Evolutionary conservation across 2,329 filamentous ascomycete genomes (phyloP).

Genomic region (Venturia pyrina): DNA sequence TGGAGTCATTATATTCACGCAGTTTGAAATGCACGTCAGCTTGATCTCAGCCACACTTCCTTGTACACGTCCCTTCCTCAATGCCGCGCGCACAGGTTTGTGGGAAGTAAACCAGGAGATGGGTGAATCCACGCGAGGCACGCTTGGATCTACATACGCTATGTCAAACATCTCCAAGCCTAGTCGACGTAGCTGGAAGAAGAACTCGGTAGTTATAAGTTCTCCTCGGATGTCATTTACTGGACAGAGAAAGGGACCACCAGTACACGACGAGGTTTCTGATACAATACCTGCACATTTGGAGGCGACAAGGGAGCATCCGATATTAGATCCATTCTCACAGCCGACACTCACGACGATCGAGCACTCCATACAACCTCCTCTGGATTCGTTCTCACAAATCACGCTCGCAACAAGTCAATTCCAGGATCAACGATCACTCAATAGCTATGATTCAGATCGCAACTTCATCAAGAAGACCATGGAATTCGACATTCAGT

Average conservation of each 20-base stretch:
- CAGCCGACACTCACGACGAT: not conserved
- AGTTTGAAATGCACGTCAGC: slow-evolving; percentile 13
- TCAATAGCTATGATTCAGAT: not conserved
- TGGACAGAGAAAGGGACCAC: not conserved
- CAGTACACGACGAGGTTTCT: not conserved
- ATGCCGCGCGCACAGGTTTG: slow-evolving; percentile 5
- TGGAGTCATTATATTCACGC: not conserved
- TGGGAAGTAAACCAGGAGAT: not conserved
- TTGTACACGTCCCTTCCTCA: slow-evolving; percentile 8
- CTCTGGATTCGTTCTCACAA: not conserved
- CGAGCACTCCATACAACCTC: not conserved
- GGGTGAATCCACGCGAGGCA: not conserved
- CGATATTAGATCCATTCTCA: not conserved
- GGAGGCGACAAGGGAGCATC: not conserved
- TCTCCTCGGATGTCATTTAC: not conserved
- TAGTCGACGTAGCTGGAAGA: not conserved
- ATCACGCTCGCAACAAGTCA: not conserved
- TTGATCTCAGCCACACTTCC: slow-evolving; percentile 9
- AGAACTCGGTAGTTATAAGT: not conserved
- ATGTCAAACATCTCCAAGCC: not conserved
- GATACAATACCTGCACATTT: not conserved
- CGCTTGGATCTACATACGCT: not conserved
- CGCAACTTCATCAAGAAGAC: not conserved
- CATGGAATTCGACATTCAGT: not conserved
- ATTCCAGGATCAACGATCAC: not conserved